Base-by-base conservation (phyloP, 441 rosid genomes). In the Erodium chrysanthum region DNA sequence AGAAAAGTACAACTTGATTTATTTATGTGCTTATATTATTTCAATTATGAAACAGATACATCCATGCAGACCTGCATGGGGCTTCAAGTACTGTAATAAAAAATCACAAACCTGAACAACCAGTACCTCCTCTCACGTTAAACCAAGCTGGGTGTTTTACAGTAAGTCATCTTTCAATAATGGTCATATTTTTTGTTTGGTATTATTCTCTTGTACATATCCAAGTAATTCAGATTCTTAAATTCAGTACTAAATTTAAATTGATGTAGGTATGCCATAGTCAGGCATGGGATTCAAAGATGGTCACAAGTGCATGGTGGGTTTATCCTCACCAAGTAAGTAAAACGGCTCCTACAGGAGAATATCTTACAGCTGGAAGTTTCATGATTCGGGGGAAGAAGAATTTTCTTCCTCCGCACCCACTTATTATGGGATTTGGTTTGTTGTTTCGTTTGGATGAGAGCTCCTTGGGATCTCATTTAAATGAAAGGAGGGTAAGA, bases 271-370 rank as follows among this genome's bases (percentile, higher is more conserved):
- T 94, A 73, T 94, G 97, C 77, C 96, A 90, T 68, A 91, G 99
- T 78, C 90, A 88, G 76, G 99, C 97, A 56, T 94, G 99, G 99
- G 91, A 94, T 80, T 94, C 97, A 23, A 94, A 90, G 83, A 91
- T 94, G 68, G 90, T 94, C 67, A 91, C 99, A 65, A 91, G 99
- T 70, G 99, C 96, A 68, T 94, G 99, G 97, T 94, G 99, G 99
- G 99, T 94, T 60, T 85, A 88, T 77, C 97, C 96, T 77, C 88
- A 85, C 79, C 99, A 94, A 76, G 99, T 94, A 76, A 94, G 88
- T 81, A 94, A 94, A 87, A 91, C 96, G 74, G 99, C 99, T 72
- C 99, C 97, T 37, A 90, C 99, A 4, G 99, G 89, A 68, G 99
- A 94, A 79, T 94, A 94, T 78, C 99, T 94, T 50, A 94, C 97